phyloP scores from a whole-genome alignment of 495 filamentous ascomycete species.

The Amniculicola lignicola region DNA sequence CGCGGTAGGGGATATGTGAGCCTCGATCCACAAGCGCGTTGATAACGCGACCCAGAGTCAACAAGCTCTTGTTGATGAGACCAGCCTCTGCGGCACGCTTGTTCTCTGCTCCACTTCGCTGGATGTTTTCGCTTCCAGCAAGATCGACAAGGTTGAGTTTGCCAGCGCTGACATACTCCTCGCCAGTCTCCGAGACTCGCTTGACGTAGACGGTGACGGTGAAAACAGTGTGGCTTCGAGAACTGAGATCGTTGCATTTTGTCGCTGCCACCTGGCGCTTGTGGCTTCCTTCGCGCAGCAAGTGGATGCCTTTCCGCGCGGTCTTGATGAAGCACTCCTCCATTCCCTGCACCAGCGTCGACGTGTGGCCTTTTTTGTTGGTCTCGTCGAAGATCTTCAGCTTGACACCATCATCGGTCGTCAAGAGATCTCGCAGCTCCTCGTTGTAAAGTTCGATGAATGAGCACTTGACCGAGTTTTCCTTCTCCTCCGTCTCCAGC shows the following conservation, averaged over 20 bases:
- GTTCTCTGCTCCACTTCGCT: conserved; percentile 93
- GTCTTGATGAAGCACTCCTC: conserved; percentile 89
- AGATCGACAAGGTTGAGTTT: conserved; percentile 96
- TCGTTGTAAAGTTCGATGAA: conserved; percentile 99
- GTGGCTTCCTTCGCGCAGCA: conserved; percentile 85
- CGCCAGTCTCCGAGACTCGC: conserved; percentile 71
- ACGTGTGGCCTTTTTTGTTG: conserved; percentile 70
- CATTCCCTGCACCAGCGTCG: conserved; percentile 93
- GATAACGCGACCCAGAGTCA: conserved; percentile 94
- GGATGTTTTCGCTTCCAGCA: conserved; percentile 96
- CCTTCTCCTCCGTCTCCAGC: conserved; percentile 70
- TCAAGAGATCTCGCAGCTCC: conserved; percentile 84
- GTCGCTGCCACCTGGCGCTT: conserved; percentile 95
- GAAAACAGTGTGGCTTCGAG: conserved; percentile 93
- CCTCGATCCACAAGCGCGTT: conserved; percentile 93
- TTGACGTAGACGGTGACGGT: conserved; percentile 89
- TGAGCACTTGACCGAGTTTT: conserved; percentile 92
- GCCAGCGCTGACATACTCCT: conserved; percentile 88
- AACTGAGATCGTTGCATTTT: conserved; percentile 96
- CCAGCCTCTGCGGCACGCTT: conserved; percentile 94
- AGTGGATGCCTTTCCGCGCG: conserved; percentile 76
- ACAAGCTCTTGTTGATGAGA: conserved; percentile 94
- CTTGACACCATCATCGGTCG: conserved; percentile 74
- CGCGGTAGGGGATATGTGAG: conserved; percentile 89
- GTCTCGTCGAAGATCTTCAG: conserved; percentile 95